A percentile compares a stretch with the other conserved stretches of the same genome.
Conservation (phyloP, 805 yeast species). For the Lipomyces mesembrius region DNA sequence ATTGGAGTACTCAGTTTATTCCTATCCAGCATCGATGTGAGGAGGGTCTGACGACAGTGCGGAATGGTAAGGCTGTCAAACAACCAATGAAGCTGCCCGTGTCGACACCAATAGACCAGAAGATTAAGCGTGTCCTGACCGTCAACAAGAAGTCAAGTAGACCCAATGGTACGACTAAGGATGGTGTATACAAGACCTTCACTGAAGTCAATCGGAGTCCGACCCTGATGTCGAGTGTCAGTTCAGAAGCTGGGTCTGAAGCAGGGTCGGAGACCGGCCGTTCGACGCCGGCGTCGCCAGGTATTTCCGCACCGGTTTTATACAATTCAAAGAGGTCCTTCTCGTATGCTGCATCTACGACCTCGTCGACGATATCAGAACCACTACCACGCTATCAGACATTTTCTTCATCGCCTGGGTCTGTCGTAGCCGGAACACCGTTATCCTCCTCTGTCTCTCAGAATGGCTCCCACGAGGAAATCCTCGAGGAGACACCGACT, state of each 20-base stretch:
- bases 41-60: slow-evolving; percentile 39
- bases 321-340: slow-evolving; percentile 13
- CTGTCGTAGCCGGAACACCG: neutral
- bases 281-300: slow-evolving; percentile 1
- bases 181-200: slow-evolving; percentile 30
- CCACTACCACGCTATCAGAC: slow-evolving; percentile 10
- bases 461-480: slow-evolving; percentile 4
- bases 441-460: neutral
- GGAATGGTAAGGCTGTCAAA: slow-evolving; percentile 42
- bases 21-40: slow-evolving; percentile 41
- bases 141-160: slow-evolving; percentile 46
- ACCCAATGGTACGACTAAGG: slow-evolving; percentile 31
- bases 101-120: slow-evolving; percentile 28
- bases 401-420: neutral
- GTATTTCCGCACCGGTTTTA: neutral
- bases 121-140: slow-evolving; percentile 41
- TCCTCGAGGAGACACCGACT: neutral
- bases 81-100: slow-evolving; percentile 40
- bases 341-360: slow-evolving; percentile 9
- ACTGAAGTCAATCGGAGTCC: slow-evolving; percentile 21
- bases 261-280: slow-evolving; percentile 10
- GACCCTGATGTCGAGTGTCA: slow-evolving; percentile 13
- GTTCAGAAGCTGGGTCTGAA: slow-evolving; percentile 24
- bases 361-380: slow-evolving; percentile 12
- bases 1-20: slow-evolving; percentile 43